phyloP scores from a whole-genome alignment of 139 green algal genomes.

The Chlamydomonas incerta region DNA sequence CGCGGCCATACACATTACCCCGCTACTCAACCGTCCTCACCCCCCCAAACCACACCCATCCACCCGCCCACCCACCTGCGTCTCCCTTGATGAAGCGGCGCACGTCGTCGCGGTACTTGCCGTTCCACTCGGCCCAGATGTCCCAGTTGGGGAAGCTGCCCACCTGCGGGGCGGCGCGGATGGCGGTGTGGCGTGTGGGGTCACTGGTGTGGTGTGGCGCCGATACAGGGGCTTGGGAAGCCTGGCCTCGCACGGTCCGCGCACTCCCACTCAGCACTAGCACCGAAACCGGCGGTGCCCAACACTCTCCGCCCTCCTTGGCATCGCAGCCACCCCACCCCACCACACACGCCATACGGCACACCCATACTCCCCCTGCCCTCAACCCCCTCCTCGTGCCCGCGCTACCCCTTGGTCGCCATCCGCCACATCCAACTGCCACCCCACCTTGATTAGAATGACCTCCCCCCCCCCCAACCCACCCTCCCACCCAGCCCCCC shows the following conservation, averaged over 20 bases:
- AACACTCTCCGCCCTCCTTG: no score
- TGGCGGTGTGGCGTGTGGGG: background rate
- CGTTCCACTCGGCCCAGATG: conserved; percentile 95
- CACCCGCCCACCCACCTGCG: conserved; percentile 26
- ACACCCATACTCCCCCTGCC: background rate
- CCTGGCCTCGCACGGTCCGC: no score
- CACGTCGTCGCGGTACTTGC: conserved; percentile 90
- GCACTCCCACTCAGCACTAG: no score
- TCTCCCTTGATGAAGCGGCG: conserved; percentile 80
- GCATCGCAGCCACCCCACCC: no score
- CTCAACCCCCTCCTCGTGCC: background rate
- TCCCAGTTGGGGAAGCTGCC: conserved; percentile 95
- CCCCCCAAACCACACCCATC: background rate
- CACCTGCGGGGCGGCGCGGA: conserved; percentile 64
- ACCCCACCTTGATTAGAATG: no score
- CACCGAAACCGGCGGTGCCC: no score
- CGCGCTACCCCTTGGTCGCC: no score
- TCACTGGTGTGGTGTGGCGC: background rate
- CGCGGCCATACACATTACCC: no score
- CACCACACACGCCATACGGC: no score
- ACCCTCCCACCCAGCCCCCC: background rate
- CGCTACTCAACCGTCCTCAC: no score
- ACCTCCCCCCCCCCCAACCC: background rate
- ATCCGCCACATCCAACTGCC: background rate
- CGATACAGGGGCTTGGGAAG: background rate